Conservation (phyloP, 2,329 filamentous ascomycete genomes). For the Diplodia scrobiculata region DNA sequence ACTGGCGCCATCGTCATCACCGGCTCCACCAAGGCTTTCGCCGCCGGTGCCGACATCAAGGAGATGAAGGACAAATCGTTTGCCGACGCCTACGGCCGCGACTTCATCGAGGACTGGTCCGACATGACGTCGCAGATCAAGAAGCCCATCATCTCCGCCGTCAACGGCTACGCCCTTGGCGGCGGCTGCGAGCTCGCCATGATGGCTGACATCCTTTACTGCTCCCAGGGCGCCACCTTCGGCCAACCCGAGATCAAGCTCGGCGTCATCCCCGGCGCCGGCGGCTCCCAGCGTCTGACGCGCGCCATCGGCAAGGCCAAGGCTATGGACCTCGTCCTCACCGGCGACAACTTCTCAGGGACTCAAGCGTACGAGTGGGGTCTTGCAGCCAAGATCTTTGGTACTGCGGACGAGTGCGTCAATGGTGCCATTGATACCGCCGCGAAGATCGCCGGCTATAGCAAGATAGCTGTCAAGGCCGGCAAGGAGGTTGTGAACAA, state of each 20-base stretch:
- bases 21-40: constrained; percentile 78
- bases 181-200: constrained; percentile 95
- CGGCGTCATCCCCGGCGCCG: constrained; percentile 87
- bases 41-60: constrained; percentile 95
- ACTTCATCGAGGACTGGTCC: constrained; percentile 97
- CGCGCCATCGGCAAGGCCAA: constrained; percentile 57
- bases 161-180: constrained; percentile 91
- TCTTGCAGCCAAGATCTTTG: constrained; percentile 79
- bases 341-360: constrained; percentile 71
- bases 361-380: constrained; percentile 88
- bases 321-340: constrained; percentile 54
- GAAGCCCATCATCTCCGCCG: constrained; percentile 91
- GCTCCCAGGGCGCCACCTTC: constrained; percentile 81
- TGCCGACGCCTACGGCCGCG: constrained; percentile 78
- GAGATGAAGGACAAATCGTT: constrained; percentile 96
- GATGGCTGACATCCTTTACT: constrained; percentile 97
- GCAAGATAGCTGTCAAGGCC: constrained; percentile 81
- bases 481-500: constrained; percentile 99
- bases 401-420: constrained; percentile 77
- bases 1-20: constrained; percentile 65
- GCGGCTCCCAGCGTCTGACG: constrained; percentile 86
- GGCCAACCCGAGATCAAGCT: constrained; percentile 97
- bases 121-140: constrained; percentile 79
- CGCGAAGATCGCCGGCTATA: constrained; percentile 84
- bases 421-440: constrained; percentile 80